phyloP scores from a whole-genome alignment of 129 eudicot species.

The Rutidosis leptorrhynchoides region DNA sequence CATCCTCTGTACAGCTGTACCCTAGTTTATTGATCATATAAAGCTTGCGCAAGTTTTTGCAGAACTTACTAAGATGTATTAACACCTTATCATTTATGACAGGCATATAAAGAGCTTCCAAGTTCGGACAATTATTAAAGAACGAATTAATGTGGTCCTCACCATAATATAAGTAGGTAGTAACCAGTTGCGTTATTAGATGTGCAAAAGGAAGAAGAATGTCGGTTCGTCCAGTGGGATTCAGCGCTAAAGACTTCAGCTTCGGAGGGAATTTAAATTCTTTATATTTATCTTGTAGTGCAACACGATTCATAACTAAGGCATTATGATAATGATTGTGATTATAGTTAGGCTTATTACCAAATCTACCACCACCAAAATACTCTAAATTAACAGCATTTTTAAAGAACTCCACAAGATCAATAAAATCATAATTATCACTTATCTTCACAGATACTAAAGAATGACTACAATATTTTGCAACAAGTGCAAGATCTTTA shows the following conservation, averaged over 20 bases:
- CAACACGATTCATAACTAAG: too few relatives aligned
- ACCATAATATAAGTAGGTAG: not conserved
- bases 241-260: not conserved
- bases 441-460: not conserved
- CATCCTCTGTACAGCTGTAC: not conserved
- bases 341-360: not conserved
- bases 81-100: not conserved
- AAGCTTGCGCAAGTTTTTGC: conserved; percentile 3
- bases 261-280: too few relatives aligned
- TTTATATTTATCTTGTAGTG: too few relatives aligned
- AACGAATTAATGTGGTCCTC: not conserved
- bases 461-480: not conserved
- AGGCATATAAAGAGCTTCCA: not conserved
- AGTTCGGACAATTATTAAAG: not conserved
- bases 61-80: not conserved
- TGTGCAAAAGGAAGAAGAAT: not conserved
- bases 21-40: not conserved
- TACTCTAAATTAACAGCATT: not conserved
- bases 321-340: not conserved
- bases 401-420: not conserved
- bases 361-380: not conserved
- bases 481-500: not conserved
- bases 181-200: not conserved
- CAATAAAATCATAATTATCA: not conserved
- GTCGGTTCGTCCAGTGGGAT: not conserved